These are phyloP conservation scores for Melanogaster broomeanus DNA, from an alignment of 768 basidiomycete species.

Conservation along the genomic window DNA sequence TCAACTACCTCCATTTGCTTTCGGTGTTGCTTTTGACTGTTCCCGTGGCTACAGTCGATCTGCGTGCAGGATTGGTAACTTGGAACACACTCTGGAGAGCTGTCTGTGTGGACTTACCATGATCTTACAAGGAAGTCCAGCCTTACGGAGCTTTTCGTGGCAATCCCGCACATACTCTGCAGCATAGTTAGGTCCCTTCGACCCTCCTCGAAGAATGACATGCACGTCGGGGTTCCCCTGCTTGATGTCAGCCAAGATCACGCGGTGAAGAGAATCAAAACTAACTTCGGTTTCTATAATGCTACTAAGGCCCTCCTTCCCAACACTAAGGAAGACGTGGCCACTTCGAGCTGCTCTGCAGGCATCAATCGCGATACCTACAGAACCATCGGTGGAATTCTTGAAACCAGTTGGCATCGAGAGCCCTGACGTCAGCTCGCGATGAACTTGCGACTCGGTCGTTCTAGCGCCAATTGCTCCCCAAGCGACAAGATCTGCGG, in stretches of 20 bases:
- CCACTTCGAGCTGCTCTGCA: slow-evolving; percentile 89
- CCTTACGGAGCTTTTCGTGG: slow-evolving; percentile 74
- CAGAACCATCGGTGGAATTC: slow-evolving; percentile 94
- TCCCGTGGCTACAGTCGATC: slow-evolving; percentile 98
- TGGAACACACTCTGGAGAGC: not conserved
- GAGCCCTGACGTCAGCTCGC: slow-evolving; percentile 83
- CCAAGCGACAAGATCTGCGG: slow-evolving; percentile 92
- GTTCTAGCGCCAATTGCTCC: slow-evolving; percentile 95
- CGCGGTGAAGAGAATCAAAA: not conserved
- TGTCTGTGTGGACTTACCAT: slow-evolving; percentile 62
- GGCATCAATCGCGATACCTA: slow-evolving; percentile 92
- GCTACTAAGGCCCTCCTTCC: slow-evolving; percentile 92
- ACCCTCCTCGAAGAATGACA: slow-evolving; percentile 90
- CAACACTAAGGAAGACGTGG: slow-evolving; percentile 96
- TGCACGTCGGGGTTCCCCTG: slow-evolving; percentile 92
- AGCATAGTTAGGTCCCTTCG: slow-evolving; percentile 86
- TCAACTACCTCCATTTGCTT: slow-evolving; percentile 89
- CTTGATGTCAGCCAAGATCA: slow-evolving; percentile 4
- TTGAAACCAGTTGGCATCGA: slow-evolving; percentile 99
- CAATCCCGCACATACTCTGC: slow-evolving; percentile 79
- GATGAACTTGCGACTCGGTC: slow-evolving; percentile 91
- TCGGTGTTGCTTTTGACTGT: slow-evolving; percentile 88
- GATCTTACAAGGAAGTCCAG: slow-evolving; percentile 73
- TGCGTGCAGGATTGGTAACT: slow-evolving; percentile 31
- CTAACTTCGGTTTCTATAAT: slow-evolving; percentile 91